These are phyloP conservation scores for Coemansia sp. DNA, from an alignment of 192 early-diverging fungal species.

Conservation along the genomic window DNA sequence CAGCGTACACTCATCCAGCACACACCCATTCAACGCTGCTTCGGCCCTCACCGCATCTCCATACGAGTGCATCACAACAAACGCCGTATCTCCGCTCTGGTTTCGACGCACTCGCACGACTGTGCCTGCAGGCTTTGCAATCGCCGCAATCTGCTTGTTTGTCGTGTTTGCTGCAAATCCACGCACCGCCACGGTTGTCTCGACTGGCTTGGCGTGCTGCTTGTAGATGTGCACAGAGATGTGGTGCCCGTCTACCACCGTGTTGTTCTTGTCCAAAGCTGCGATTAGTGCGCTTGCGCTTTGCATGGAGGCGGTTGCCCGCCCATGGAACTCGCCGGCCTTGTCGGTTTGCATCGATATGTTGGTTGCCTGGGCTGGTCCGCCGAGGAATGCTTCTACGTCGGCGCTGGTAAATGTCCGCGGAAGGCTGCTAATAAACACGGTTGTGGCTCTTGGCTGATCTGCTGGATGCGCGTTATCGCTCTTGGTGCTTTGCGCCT, in stretches of 20 bases:
- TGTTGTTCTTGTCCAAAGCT: slow-evolving; percentile 40
- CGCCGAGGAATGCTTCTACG: slow-evolving; percentile 21
- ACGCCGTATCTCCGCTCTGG: slow-evolving; percentile 25
- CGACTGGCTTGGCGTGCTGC: slow-evolving; percentile 10
- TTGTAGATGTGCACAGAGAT: slow-evolving; percentile 40
- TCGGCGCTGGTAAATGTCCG: slow-evolving; percentile 5
- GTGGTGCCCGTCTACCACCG: slow-evolving; percentile 14
- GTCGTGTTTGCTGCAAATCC: slow-evolving; percentile 38
- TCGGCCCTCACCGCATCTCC: slow-evolving; percentile 18
- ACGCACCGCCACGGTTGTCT: slow-evolving; percentile 16
- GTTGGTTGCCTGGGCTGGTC: not conserved
- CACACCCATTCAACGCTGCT: slow-evolving; percentile 15
- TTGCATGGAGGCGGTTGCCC: slow-evolving; percentile 20
- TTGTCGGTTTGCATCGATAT: slow-evolving; percentile 22
- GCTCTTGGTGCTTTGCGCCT: not conserved
- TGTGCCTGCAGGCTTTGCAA: slow-evolving; percentile 23
- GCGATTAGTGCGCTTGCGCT: slow-evolving; percentile 21
- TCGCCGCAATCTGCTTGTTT: slow-evolving; percentile 33
- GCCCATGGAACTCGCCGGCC: slow-evolving; percentile 28
- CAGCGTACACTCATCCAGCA: slow-evolving; percentile 16
- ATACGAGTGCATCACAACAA: slow-evolving; percentile 26
- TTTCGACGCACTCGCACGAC: slow-evolving; percentile 31
- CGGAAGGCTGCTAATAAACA: slow-evolving; percentile 38
- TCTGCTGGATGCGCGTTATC: not conserved
- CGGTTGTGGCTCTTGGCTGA: not conserved